Evolutionary conservation across 1,139 yeast genomes (phyloP), one percentile per base, ranked within the genome.

Genomic region (Saccharomyces hybrid): DNA sequence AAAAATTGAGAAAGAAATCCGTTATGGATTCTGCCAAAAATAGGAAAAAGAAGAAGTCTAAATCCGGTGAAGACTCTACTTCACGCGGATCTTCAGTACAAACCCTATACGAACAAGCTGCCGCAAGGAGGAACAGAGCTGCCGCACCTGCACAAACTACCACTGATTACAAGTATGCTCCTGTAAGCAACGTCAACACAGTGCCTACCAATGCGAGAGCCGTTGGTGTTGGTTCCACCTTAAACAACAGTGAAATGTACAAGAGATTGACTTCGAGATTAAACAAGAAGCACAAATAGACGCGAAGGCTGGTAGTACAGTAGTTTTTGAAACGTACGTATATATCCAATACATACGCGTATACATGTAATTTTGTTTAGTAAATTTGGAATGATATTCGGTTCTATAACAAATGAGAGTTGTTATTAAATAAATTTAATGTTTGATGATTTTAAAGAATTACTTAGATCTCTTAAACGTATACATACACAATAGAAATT

Each of bases 91-190:
- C 68, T 2, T 53, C 64, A n/a, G 60, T 61, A 4, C 68, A 65
- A 55, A 50, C 65, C 3, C 76, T 87, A 58, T 90, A 89, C 66
- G 97, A 89, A 73, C 93, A 86, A 67, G 85, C 88, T 64, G 97
- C 97, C n/a, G 90, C 84, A 61, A 82, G 96, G 72, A 80, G 93
- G 73, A 87, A 88, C 71, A 82, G 98, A 71, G 97, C 98, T 9
- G 96, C 96, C 47, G 93, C 93, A 55, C 98, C 98, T 26, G 83
- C 86, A 49, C 91, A 91, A 50, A 82, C 95, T 62, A 86, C 95
- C 2, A 83, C 90, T 6, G 96, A 93, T 57, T 91, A 88, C 75
- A 88, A 86, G 66, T 85, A 88, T 68, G 98, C 97, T 0, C 98
- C 98, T 53, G 83, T 78, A 65, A 88, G 88, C 58, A 84, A 81